Conservation (phyloP, 163 green algal genomes). For the Chlorella variabilis region DNA sequence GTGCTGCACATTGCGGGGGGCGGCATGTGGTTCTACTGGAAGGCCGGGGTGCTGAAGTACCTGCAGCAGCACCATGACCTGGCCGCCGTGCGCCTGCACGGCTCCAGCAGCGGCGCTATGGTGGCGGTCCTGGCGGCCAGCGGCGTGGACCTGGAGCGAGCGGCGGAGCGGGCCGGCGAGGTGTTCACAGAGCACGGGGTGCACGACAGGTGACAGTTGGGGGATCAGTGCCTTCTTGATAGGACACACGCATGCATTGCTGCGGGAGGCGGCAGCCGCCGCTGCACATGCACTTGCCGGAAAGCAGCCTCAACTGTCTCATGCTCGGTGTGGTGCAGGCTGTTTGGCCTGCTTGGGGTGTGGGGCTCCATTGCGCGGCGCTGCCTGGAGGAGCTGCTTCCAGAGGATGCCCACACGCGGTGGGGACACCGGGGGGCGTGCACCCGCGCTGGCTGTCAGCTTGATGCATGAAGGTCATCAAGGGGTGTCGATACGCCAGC, state of each 20-base stretch:
- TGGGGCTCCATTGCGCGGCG: slow-evolving; percentile 50
- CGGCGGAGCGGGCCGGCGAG: not conserved
- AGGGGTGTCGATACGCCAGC: no score
- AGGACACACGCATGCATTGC: not conserved
- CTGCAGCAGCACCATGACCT: slow-evolving; percentile 51
- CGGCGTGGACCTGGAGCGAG: slow-evolving; percentile 34
- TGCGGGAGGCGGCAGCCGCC: no score
- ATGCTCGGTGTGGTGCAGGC: not conserved
- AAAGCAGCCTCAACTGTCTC: not conserved
- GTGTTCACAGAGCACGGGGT: slow-evolving; percentile 40
- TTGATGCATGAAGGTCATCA: no score
- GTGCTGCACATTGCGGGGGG: slow-evolving; percentile 12
- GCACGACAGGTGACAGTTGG: slow-evolving; percentile 34
- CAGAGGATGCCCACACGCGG: slow-evolving; percentile 32
- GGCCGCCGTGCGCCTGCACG: slow-evolving; percentile 35
- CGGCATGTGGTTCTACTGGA: slow-evolving; percentile 29
- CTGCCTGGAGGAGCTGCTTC: slow-evolving; percentile 59
- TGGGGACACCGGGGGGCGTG: no score
- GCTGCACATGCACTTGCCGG: no score
- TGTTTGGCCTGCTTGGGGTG: slow-evolving; percentile 49
- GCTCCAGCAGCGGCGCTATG: slow-evolving; percentile 54
- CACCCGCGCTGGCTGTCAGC: no score
- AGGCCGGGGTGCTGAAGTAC: slow-evolving; percentile 13
- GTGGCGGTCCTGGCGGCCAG: slow-evolving; percentile 50
- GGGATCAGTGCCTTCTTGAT: not conserved